Evolutionary conservation across 2,329 filamentous ascomycete genomes (phyloP).

Genomic region (Sarocladium kiliense): DNA sequence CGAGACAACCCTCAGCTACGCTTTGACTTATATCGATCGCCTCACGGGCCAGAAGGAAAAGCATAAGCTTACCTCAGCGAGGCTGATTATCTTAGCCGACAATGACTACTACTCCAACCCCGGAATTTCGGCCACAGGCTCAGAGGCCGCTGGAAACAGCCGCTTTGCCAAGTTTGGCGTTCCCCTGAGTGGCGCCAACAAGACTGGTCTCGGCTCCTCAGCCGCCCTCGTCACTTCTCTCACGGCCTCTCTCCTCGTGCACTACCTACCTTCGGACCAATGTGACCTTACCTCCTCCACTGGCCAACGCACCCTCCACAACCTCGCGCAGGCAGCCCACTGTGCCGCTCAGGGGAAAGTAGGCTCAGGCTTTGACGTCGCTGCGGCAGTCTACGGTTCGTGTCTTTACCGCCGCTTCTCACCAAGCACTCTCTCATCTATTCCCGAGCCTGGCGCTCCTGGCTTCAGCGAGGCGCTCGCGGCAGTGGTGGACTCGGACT

Average conservation of each 20-base stretch:
- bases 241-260: conserved; percentile 68
- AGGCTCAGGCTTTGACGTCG: conserved; percentile 92
- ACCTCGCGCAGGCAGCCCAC: conserved; percentile 88
- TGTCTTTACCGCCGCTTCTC: conserved; percentile 93
- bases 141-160: conserved; percentile 17
- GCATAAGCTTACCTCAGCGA: conserved; percentile 59
- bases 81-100: conserved; percentile 85
- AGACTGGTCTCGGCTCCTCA: conserved; percentile 92
- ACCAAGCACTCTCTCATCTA: conserved; percentile 60
- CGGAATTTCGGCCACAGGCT: conserved; percentile 19
- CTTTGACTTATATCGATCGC: conserved; percentile 70
- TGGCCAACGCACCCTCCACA: conserved; percentile 68
- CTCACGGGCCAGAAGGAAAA: conserved; percentile 34
- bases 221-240: conserved; percentile 90
- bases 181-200: conserved; percentile 73
- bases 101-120: conserved; percentile 89
- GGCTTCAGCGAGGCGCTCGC: conserved; percentile 64
- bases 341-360: conserved; percentile 96
- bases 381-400: conserved; percentile 85
- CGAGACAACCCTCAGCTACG: conserved; percentile 84
- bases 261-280: conserved; percentile 57
- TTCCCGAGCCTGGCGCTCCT: conserved; percentile 61
- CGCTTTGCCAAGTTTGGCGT: conserved; percentile 77
- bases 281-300: conserved; percentile 53
- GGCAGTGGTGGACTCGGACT: conserved; percentile 61